Percentiles rank a stretch among this genome's conserved stretches.
phyloP scores from a whole-genome alignment of 2,329 filamentous ascomycete species.

The Anthostomella pinea region DNA sequence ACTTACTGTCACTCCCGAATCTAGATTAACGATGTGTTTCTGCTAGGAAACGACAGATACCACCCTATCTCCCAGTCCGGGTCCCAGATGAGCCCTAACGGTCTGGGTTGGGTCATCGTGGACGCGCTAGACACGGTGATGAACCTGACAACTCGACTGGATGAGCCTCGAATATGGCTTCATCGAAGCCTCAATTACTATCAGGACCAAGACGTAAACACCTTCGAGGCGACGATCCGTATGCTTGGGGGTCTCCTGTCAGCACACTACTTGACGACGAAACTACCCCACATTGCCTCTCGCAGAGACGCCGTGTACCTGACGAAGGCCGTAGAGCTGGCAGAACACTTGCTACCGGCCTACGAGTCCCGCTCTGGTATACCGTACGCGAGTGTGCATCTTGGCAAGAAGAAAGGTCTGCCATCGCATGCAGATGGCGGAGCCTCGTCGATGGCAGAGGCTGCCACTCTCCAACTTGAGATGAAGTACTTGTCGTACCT shows the following conservation, averaged over 20 bases:
- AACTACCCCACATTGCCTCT: conserved; percentile 69
- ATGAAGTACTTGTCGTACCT: conserved; percentile 94
- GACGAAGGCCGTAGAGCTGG: conserved; percentile 88
- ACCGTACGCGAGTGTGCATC: conserved; percentile 83
- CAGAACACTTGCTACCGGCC: conserved; percentile 77
- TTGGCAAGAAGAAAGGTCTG: conserved; percentile 71
- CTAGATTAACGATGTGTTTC: not conserved
- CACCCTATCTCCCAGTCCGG: conserved; percentile 74
- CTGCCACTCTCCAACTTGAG: conserved; percentile 87
- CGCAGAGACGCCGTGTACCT: conserved; percentile 84
- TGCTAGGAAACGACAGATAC: conserved; percentile 73
- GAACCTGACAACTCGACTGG: conserved; percentile 82
- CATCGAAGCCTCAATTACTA: conserved; percentile 75
- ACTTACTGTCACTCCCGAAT: too few relatives aligned
- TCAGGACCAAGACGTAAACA: conserved; percentile 91
- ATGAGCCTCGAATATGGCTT: conserved; percentile 84
- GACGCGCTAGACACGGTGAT: conserved; percentile 94
- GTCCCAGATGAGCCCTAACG: conserved; percentile 77
- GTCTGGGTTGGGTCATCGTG: conserved; percentile 94
- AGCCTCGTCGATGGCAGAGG: conserved; percentile 88
- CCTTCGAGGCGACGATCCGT: conserved; percentile 93
- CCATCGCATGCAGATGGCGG: conserved; percentile 79
- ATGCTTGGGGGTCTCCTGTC: conserved; percentile 91
- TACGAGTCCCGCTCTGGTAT: conserved; percentile 84
- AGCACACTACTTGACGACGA: conserved; percentile 83